Conservation (phyloP, 495 filamentous ascomycete genomes). For the Penicillium canescens region DNA sequence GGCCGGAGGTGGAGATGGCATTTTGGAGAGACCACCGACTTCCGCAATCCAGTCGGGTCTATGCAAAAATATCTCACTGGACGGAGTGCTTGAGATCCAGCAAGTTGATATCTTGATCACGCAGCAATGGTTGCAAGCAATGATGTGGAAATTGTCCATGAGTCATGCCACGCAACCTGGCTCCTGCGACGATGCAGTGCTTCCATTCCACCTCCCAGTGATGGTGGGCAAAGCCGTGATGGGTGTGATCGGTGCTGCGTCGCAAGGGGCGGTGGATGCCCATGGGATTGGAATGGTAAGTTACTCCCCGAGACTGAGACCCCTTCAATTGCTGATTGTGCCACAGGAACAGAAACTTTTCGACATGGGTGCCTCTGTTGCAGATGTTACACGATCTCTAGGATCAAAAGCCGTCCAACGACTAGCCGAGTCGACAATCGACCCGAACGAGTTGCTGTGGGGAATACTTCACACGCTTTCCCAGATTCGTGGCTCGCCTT, state of each 20-base stretch:
- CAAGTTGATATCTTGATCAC: slow-evolving; percentile 63
- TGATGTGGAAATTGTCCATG: slow-evolving; percentile 64
- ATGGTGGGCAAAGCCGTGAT: slow-evolving; percentile 56
- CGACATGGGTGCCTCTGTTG: slow-evolving; percentile 39
- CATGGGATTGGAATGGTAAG: slow-evolving; percentile 65
- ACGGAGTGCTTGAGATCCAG: slow-evolving; percentile 55
- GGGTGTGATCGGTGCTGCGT: slow-evolving; percentile 50
- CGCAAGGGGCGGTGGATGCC: slow-evolving; percentile 54
- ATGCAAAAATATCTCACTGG: slow-evolving; percentile 38
- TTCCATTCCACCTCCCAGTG: slow-evolving; percentile 61
- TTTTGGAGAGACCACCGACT: slow-evolving; percentile 36
- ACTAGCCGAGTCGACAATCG: slow-evolving; percentile 33
- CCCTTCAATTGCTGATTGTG: not conserved
- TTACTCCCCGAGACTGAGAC: slow-evolving; percentile 1
- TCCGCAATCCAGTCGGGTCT: slow-evolving; percentile 41
- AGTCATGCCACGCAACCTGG: slow-evolving; percentile 50
- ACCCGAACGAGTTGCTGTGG: slow-evolving; percentile 44
- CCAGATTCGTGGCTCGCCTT: slow-evolving; percentile 46
- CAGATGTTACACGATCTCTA: slow-evolving; percentile 38
- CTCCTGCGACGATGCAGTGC: slow-evolving; percentile 41
- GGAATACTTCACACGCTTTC: slow-evolving; percentile 42
- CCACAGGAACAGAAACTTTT: slow-evolving; percentile 44
- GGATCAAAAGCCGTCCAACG: slow-evolving; percentile 30
- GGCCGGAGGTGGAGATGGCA: slow-evolving; percentile 37
- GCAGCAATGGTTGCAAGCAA: slow-evolving; percentile 61